Evolutionary conservation across 208 protist genomes (phyloP).

Genomic region (Strigomonas oncopelti): DNA sequence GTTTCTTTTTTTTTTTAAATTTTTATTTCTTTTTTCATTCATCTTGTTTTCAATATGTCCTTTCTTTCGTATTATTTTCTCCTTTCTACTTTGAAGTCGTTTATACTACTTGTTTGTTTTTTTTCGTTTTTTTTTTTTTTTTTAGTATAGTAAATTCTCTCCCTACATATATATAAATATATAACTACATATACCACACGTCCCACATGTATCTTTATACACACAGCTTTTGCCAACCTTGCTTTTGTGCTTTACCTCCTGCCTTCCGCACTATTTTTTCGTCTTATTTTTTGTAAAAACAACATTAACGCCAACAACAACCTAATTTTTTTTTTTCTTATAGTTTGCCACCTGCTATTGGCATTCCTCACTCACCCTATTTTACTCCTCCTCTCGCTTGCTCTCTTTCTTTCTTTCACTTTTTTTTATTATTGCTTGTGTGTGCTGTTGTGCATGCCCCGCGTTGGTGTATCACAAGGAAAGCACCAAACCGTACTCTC

Average conservation of each 20-base stretch:
- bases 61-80: slow-evolving; percentile 9
- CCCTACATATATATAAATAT: too few species aligned
- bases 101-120: neutral
- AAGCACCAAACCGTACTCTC: neutral
- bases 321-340: neutral
- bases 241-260: neutral
- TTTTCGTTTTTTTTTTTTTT: neutral
- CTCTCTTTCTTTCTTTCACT: neutral
- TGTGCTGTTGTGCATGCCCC: too few species aligned
- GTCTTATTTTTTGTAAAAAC: neutral
- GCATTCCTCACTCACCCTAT: neutral
- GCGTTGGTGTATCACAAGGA: too few species aligned
- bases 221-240: neutral
- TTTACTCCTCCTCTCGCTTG: neutral
- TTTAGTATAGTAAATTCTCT: neutral
- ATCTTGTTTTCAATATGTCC: slow-evolving; percentile 2
- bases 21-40: slow-evolving; percentile 1
- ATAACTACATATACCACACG: neutral
- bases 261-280: neutral
- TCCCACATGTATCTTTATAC: neutral
- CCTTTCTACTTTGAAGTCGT: slow-evolving; percentile 14
- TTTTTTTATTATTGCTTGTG: neutral
- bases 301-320: too few species aligned
- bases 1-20: neutral
- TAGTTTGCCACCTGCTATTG: neutral